Evolutionary conservation across 2,329 filamentous ascomycete species (phyloP).

Genomic region (Colletotrichum euphorbiae): DNA sequence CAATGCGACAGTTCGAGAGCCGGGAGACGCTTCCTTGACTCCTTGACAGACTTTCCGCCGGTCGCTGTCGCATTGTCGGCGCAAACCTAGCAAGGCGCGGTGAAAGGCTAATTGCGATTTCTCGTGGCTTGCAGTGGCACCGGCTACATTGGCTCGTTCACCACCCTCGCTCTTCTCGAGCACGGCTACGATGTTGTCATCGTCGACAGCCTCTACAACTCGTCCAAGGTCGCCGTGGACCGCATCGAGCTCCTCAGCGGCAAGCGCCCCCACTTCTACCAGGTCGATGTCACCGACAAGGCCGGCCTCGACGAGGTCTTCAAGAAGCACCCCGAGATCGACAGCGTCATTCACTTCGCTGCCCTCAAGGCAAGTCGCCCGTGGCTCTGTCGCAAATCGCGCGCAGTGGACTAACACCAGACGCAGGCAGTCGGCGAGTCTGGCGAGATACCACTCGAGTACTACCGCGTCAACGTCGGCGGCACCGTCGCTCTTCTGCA

Average conservation of each 20-base stretch:
- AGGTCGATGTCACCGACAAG: slow-evolving; percentile 90
- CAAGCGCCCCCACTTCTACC: slow-evolving; percentile 85
- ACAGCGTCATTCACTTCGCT: slow-evolving; percentile 99
- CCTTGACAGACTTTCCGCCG: neutral
- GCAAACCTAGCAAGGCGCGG: slow-evolving; percentile 11
- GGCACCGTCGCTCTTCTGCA: slow-evolving; percentile 89
- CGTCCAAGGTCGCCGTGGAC: slow-evolving; percentile 88
- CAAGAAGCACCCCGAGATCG: slow-evolving; percentile 87
- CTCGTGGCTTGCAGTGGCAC: slow-evolving; percentile 76
- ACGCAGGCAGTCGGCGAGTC: slow-evolving; percentile 93
- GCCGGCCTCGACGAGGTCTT: slow-evolving; percentile 88
- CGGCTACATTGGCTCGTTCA: slow-evolving; percentile 99
- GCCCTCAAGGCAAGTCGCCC: slow-evolving; percentile 82
- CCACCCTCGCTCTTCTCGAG: slow-evolving; percentile 88
- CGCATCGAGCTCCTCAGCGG: slow-evolving; percentile 95
- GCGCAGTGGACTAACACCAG: neutral
- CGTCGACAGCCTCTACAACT: slow-evolving; percentile 97
- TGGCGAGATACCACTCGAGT: slow-evolving; percentile 91
- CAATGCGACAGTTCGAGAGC: neutral
- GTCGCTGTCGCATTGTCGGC: slow-evolving; percentile 22
- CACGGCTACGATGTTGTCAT: slow-evolving; percentile 97
- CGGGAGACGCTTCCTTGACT: slow-evolving; percentile 1
- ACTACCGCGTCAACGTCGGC: slow-evolving; percentile 96
- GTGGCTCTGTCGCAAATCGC: neutral
- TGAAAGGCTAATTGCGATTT: slow-evolving; percentile 24